Conservation (phyloP, 257 asterid genomes). For the Solanum stenotomum region DNA sequence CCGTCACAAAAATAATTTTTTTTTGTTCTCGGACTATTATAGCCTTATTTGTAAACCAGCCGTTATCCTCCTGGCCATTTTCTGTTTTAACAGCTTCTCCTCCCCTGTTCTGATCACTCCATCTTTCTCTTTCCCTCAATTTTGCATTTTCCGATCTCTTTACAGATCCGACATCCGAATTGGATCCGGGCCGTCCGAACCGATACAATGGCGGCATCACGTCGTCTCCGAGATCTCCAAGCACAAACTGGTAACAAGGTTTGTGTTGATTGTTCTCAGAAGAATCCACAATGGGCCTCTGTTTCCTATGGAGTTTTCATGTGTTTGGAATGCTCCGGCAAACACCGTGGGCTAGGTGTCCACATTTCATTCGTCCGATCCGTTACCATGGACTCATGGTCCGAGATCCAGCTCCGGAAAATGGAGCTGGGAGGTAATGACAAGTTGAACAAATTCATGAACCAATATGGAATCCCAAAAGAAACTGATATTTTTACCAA, state of each 20-base stretch:
- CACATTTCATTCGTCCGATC: slow-evolving; percentile 97
- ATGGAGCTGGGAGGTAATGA: slow-evolving; percentile 91
- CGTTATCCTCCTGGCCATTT: neutral
- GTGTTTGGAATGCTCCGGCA: slow-evolving; percentile 97
- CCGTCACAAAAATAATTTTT: no score
- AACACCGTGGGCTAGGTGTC: slow-evolving; percentile 96
- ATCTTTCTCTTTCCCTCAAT: neutral
- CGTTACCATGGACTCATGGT: slow-evolving; percentile 98
- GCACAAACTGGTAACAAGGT: slow-evolving; percentile 69
- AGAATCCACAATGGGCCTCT: slow-evolving; percentile 97
- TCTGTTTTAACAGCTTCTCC: neutral
- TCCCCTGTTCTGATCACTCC: neutral
- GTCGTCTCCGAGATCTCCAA: slow-evolving; percentile 90
- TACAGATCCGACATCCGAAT: neutral
- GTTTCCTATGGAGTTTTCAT: slow-evolving; percentile 90
- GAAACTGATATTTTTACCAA: slow-evolving; percentile 66
- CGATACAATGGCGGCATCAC: slow-evolving; percentile 58
- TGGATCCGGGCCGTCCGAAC: neutral
- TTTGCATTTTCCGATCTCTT: neutral
- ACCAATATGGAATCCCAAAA: slow-evolving; percentile 57
- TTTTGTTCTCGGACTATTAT: neutral
- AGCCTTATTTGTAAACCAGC: neutral
- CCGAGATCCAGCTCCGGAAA: slow-evolving; percentile 85
- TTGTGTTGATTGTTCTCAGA: slow-evolving; percentile 87
- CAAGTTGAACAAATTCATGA: slow-evolving; percentile 45